Percentiles rank a stretch among this genome's conserved stretches.
phyloP scores from a whole-genome alignment of 805 yeast genomes.

The Tetrapisispora iriomotensis region DNA sequence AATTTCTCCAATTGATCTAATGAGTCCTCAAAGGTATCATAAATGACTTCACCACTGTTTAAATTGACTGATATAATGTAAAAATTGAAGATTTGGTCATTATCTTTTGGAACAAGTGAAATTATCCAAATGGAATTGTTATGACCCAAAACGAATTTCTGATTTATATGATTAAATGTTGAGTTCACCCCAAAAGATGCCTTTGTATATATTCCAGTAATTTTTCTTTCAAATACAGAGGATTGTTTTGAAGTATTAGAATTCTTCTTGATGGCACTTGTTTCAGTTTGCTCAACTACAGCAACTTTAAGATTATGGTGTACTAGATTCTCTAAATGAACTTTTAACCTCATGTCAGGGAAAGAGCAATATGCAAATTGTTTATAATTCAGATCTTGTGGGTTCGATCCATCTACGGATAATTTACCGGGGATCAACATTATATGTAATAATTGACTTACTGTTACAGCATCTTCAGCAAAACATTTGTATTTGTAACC shows the following conservation, averaged over 20 bases:
- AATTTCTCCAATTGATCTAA: slow-evolving; percentile 43
- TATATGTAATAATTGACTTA: slow-evolving; percentile 55
- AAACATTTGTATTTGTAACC: slow-evolving; percentile 87
- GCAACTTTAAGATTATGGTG: slow-evolving; percentile 73
- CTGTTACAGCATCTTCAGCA: slow-evolving; percentile 74
- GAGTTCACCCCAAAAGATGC: slow-evolving; percentile 55
- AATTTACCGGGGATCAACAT: slow-evolving; percentile 64
- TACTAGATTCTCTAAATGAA: slow-evolving; percentile 66
- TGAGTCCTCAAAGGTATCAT: slow-evolving; percentile 61
- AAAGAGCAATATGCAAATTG: slow-evolving; percentile 77
- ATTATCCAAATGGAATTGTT: slow-evolving; percentile 24
- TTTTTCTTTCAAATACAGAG: slow-evolving; percentile 53
- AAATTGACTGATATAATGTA: slow-evolving; percentile 42
- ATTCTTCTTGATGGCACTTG: slow-evolving; percentile 56
- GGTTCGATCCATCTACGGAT: slow-evolving; percentile 40
- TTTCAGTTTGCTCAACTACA: slow-evolving; percentile 75
- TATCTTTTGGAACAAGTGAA: slow-evolving; percentile 12
- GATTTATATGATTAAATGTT: slow-evolving; percentile 41
- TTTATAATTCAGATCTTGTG: slow-evolving; percentile 40
- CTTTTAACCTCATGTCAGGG: slow-evolving; percentile 65
- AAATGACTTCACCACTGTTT: slow-evolving; percentile 71
- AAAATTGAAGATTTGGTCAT: slow-evolving; percentile 15
- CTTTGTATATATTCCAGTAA: slow-evolving; percentile 65
- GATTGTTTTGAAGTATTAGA: slow-evolving; percentile 29
- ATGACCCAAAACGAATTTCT: slow-evolving; percentile 19